These are phyloP conservation scores for Cardamine occulta DNA, from an alignment of 345 rosid genomes.

Conservation along the genomic window DNA sequence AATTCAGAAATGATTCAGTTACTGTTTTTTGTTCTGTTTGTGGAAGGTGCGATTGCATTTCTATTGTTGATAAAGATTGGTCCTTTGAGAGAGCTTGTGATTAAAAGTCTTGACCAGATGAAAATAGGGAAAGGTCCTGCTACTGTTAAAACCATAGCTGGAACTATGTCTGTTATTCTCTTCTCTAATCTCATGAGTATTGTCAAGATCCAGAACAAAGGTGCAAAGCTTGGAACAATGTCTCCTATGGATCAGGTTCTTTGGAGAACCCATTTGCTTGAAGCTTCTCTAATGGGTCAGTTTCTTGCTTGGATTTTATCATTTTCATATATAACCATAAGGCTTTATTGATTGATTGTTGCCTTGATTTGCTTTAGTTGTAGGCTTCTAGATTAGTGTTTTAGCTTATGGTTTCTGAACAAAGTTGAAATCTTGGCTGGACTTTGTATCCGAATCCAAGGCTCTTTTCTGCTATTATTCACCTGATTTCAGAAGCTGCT, in stretches of 20 bases:
- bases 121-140: conserved; percentile 94
- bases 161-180: conserved; percentile 87
- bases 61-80: conserved; percentile 80
- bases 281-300: conserved; percentile 91
- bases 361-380: not conserved
- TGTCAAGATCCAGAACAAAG: conserved; percentile 95
- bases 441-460: not conserved
- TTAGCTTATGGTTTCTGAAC: conserved; percentile 6
- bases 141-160: conserved; percentile 90
- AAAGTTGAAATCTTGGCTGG: conserved; percentile 23
- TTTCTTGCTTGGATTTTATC: not conserved
- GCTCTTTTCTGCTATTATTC: not conserved
- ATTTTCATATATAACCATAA: not conserved
- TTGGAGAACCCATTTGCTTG: conserved; percentile 97
- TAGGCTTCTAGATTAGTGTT: conserved; percentile 2
- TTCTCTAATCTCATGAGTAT: conserved; percentile 82
- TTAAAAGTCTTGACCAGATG: conserved; percentile 85
- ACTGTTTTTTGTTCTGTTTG: conserved; percentile 77
- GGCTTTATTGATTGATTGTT: not conserved
- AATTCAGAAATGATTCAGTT: conserved; percentile 74
- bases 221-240: conserved; percentile 96
- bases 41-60: conserved; percentile 72
- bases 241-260: conserved; percentile 99
- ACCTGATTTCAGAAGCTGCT: not conserved
- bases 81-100: conserved; percentile 86